Base-by-base conservation (phyloP, 169 alveolate genomes). In the Eimeria zaria region DNA sequence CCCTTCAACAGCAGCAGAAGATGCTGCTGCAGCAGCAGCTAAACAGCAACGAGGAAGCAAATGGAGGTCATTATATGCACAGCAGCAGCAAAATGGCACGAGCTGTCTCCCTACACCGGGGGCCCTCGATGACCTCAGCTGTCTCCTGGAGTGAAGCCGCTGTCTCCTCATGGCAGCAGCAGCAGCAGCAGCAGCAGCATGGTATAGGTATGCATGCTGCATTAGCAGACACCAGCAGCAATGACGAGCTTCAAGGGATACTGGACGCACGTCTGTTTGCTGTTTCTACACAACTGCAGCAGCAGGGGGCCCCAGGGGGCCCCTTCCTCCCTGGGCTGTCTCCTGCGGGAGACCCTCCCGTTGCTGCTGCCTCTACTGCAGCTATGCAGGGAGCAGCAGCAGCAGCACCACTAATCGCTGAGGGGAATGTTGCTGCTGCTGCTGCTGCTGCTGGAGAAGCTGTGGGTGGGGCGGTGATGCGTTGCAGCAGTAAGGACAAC, bases 191-290 rank as follows among this genome's bases (percentile, higher is more conserved):
- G 55, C 74, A n/a, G 67, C 89, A 46, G 76, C 76, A 30, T 3
- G 46, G 55, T 30, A 71, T 14, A 71, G 33, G 51, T 27, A 4
- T 30, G 53, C 24, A 20, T 20, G 83, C 51, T 5, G 33, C 83
- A 30, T 4, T 30, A 39, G 89, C 89, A 48, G 67, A 60, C 83
- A 30, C 11, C 51, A 39, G 89, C 89, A 41, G 62, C 87, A 51
- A 74, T n/a, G 55, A 44, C 74, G 51, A 36, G 22, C 76, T 84
- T 2, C 24, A 53, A 60, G 14, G 44, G 58, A 16, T 84, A 62
- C 20, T 84, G 91, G 91, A 78, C 62, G 78, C 91, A 58, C 91
- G 73, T 51, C 60, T 84, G 60, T 36, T 53, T 39, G 91, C 91
- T n/a, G 90, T 74, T 36, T 84, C 5, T 78, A 55, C 33, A 18